Evolutionary conservation across 1,284 basidiomycete species (phyloP), one percentile per base, ranked within the genome.

Genomic region (Austroboletus novae-zelandiae): DNA sequence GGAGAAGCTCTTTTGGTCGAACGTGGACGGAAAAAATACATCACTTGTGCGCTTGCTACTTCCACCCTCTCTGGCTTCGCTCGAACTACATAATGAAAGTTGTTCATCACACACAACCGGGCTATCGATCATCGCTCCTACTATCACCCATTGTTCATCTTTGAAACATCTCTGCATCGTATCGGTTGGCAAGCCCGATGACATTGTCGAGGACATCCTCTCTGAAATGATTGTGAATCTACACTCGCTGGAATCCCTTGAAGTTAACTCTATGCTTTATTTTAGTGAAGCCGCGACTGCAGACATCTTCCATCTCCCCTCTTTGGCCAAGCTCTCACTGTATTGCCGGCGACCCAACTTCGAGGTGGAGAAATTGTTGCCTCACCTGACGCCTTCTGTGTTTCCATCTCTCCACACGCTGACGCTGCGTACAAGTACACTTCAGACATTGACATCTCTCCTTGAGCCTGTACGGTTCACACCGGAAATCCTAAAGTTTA

Each of bases 41-140:
- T 53, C 62, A 15, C 53, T 63, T 37, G 30, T 63, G 43, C 62
- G 51, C n/a, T 48, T 51, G 40, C 53, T 66, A 9, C 42, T 63
- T 25, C 55, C 61, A 5, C 61, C 58, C 30, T 57, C 60, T 30
- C 64, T 63, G 4, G 50, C 46, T 43, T 25, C 35, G 15, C 56
- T 66, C 39, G 41, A 47, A 7, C 41, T 66, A 31, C 32, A 23
- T 2, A 23, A 23, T 23, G 4, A 43, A 3, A 29, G 1, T 37
- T 62, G 53, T 44, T 1, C 25, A 9, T 41, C 62, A 20, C 61
- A 45, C 27, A 45, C 44, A 8, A 53, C 50, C 29, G 53, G 60
- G 37, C 51, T 58, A 10, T 62, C 65, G 14, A 45, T 64, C 27
- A 35, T 66, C 31, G 44, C 51, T 30, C 61, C 44, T 35, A 54